A percentile compares a stretch with the other conserved stretches of the same genome.
These are phyloP conservation scores for Diplocarpon rosae DNA, from an alignment of 2,329 filamentous ascomycete species.

Conservation along the genomic window DNA sequence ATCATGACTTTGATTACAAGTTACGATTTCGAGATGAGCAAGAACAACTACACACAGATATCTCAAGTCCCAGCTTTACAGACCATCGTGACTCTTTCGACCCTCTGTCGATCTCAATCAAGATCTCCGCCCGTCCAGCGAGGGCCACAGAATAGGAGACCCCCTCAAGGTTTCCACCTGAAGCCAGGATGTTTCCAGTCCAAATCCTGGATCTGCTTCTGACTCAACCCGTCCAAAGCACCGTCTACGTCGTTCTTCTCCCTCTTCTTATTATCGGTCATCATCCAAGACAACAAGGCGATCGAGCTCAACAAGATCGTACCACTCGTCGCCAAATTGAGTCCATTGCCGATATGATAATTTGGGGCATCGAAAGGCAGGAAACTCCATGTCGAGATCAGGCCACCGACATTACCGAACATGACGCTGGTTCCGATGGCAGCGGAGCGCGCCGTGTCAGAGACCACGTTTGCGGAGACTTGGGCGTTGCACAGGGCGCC, in stretches of 20 bases:
- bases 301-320: constrained; percentile 41
- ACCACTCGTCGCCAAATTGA: constrained; percentile 55
- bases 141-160: too few relatives aligned
- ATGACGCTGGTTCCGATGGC: constrained; percentile 60
- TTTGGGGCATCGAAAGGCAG: constrained; percentile 51
- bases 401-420: constrained; percentile 61
- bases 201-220: constrained; percentile 44
- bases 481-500: constrained; percentile 58
- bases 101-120: too few relatives aligned
- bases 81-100: too few relatives aligned
- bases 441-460: constrained; percentile 55
- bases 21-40: too few relatives aligned
- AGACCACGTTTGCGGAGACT: constrained; percentile 58
- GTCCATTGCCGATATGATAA: constrained; percentile 59
- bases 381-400: constrained; percentile 57
- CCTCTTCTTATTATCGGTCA: constrained; percentile 47
- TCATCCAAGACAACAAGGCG: constrained; percentile 47
- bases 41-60: too few relatives aligned
- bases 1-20: too few relatives aligned
- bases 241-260: constrained; percentile 42
- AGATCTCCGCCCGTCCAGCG: too few relatives aligned
- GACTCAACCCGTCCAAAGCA: constrained; percentile 41
- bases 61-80: too few relatives aligned
- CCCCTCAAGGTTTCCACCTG: constrained; percentile 40
- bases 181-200: constrained; percentile 59